Evolutionary conservation across 2,329 filamentous ascomycete species (phyloP).

Genomic region (Epichloe gansuensis): DNA sequence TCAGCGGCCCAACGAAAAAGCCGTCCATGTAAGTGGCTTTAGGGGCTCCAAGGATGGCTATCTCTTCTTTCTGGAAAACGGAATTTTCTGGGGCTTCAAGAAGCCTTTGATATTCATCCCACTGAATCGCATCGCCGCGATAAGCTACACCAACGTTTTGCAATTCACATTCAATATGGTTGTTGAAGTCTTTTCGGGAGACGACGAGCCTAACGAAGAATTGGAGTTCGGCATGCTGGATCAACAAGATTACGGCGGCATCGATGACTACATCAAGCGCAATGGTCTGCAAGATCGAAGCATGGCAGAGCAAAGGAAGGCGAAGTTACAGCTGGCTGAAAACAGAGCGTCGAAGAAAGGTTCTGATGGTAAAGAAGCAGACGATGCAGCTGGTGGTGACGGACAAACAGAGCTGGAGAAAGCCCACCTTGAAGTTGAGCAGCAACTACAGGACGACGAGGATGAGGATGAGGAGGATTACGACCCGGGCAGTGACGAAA

Average conservation of each 20-base stretch:
- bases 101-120: constrained; percentile 56
- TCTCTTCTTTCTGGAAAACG: constrained; percentile 53
- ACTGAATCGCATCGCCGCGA: constrained; percentile 44
- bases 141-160: constrained; percentile 57
- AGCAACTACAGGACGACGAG: constrained; percentile 45
- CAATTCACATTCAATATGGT: constrained; percentile 59
- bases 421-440: constrained; percentile 38
- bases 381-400: constrained; percentile 18
- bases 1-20: constrained; percentile 48
- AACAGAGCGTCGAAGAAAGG: constrained; percentile 39
- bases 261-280: constrained; percentile 50
- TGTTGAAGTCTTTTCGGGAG: constrained; percentile 43
- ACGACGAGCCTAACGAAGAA: constrained; percentile 41
- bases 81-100: constrained; percentile 60
- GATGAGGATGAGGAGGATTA: constrained; percentile 57
- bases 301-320: constrained; percentile 56
- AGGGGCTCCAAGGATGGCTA: constrained; percentile 57
- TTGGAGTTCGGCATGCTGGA: constrained; percentile 59
- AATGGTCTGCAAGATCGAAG: constrained; percentile 54
- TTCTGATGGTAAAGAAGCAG: constrained; percentile 27
- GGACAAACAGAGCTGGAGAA: constrained; percentile 36
- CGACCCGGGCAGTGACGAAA: constrained; percentile 50
- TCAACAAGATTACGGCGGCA: constrained; percentile 53
- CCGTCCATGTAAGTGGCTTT: constrained; percentile 54
- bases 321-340: constrained; percentile 49